phyloP scores from a whole-genome alignment of 148 eudicot genomes.

The Rheum nobile region DNA sequence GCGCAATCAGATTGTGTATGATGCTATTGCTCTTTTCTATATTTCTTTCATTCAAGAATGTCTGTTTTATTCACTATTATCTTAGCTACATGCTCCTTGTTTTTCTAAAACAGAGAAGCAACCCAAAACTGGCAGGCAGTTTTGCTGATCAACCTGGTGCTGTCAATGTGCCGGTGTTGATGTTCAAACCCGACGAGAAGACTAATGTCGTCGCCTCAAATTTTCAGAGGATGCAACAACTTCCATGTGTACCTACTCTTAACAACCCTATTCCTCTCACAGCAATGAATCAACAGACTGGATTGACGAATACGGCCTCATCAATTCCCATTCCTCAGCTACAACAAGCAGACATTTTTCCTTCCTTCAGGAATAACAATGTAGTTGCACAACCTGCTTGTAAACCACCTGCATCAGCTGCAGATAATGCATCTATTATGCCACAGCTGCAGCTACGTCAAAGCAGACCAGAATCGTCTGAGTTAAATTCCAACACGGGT shows the following conservation, averaged over 20 bases:
- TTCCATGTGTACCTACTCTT: constrained; percentile 26
- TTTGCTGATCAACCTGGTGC: constrained; percentile 38
- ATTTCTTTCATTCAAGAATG: not conserved
- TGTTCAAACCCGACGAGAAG: constrained; percentile 40
- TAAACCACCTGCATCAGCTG: constrained; percentile 21
- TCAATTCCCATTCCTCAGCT: constrained; percentile 17
- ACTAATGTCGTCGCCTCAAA: constrained; percentile 20
- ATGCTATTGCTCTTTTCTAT: not conserved
- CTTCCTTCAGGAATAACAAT: constrained; percentile 24
- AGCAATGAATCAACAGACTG: constrained; percentile 32
- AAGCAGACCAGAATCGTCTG: constrained; percentile 28
- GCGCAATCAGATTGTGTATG: not conserved
- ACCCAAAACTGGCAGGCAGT: constrained; percentile 34
- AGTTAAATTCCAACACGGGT: constrained; percentile 30
- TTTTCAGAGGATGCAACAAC: constrained; percentile 27
- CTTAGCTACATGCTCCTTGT: not conserved
- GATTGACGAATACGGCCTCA: constrained; percentile 22
- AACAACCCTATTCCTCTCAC: constrained; percentile 26
- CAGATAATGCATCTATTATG: constrained; percentile 29
- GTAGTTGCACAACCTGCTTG: constrained; percentile 27
- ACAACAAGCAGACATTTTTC: constrained; percentile 40
- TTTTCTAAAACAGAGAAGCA: constrained; percentile 31
- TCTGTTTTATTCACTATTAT: constrained; percentile 9
- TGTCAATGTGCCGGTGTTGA: constrained; percentile 26
- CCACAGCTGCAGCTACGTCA: constrained; percentile 41